Base-by-base conservation (phyloP, 768 basidiomycete genomes). In the Boletus tomentosulus region DNA sequence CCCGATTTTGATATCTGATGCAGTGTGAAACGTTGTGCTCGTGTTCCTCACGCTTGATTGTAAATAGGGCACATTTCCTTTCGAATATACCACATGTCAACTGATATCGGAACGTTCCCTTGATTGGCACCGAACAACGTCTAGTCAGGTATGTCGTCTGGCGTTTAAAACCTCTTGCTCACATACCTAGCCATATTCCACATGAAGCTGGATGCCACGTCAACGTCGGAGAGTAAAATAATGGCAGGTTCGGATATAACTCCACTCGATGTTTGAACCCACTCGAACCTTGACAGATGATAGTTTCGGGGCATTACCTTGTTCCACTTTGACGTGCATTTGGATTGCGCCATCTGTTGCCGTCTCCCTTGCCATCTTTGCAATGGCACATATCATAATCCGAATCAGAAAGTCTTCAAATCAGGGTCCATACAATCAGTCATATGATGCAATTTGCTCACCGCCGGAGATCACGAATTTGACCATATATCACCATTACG, bases 61-160 rank as follows among this genome's bases (percentile, higher is more conserved):
- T 65, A 56, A 34, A 51, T 50, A 55, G 61, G 65, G 65, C 54
- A 66, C 61, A 67, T 34, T 46, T 55, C 25, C 27, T 37, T 47
- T 38, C 37, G 41, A 56, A 62, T 59, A 19, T 22, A 38, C 45
- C 19, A 19, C 19, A 19, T 19, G 19, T 19, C 19, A 19, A 19
- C 19, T 19, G 19, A 1, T 19, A 19, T 31, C 52, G 16, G 37
- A 30, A 48, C 11, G 7, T 50, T 41, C 4, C 10, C 16, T 15
- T 50, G 7, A 25, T 43, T n/a, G 41, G n/a, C 19, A 28, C 27
- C 27, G 37, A 46, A 42, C 19, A 22, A 25, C 7, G 13, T 35
- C 15, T 25, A 4, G 6, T 19, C 31, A 35, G 46, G 46, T 47
- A 13, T 34, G 45, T 22, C 33, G 12, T 34, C 33, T 34, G 33